phyloP scores from a whole-genome alignment of 441 rosid species.

The Codiaeum variegatum region DNA sequence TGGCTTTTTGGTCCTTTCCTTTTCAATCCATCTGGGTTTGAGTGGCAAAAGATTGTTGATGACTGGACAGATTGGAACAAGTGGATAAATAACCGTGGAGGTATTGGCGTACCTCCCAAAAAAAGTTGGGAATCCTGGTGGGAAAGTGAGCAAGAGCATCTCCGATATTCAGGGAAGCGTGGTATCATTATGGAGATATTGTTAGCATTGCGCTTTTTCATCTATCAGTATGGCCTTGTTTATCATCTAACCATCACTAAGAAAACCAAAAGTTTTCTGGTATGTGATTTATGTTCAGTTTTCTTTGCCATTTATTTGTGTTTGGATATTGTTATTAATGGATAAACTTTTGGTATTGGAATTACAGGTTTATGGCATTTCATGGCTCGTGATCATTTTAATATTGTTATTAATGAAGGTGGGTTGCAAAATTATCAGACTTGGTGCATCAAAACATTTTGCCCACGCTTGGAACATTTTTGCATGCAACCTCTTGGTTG shows the following conservation, averaged over 20 bases:
- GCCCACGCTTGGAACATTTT: neutral
- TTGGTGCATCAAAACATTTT: neutral
- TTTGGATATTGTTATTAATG: constrained; percentile 43
- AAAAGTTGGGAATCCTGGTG: constrained; percentile 99
- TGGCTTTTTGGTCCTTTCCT: constrained; percentile 96
- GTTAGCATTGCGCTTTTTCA: constrained; percentile 76
- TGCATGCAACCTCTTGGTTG: neutral
- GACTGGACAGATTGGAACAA: constrained; percentile 99
- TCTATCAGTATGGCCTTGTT: constrained; percentile 90
- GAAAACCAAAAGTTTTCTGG: constrained; percentile 57
- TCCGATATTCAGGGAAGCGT: constrained; percentile 80
- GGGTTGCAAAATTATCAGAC: constrained; percentile 13
- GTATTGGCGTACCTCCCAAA: constrained; percentile 93
- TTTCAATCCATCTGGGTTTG: constrained; percentile 95
- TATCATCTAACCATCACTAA: constrained; percentile 69
- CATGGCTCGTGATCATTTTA: constrained; percentile 28
- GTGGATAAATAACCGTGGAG: constrained; percentile 92
- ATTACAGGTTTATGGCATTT: constrained; percentile 83
- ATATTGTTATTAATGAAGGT: constrained; percentile 68
- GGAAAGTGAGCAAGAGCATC: constrained; percentile 98
- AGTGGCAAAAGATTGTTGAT: constrained; percentile 98
- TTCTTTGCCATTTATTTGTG: constrained; percentile 37
- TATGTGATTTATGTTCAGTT: constrained; percentile 23
- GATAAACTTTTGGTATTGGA: constrained; percentile 14
- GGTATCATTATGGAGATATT: constrained; percentile 85